phyloP scores from a whole-genome alignment of 2,329 filamentous ascomycete genomes.

The Diaporthe amygdali region DNA sequence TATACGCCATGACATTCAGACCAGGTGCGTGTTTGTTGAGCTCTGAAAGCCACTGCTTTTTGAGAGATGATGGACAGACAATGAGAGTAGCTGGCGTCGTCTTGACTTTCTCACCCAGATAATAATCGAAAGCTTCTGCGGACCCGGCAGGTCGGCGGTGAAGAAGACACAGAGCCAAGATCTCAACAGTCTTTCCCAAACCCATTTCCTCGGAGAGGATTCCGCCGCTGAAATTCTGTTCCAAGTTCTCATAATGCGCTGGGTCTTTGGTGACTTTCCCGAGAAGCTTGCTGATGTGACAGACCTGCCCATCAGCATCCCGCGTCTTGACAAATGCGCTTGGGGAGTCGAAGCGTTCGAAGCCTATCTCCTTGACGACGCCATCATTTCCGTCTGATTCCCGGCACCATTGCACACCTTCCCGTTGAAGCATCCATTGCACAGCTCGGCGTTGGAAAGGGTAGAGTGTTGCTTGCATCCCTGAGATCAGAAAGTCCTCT shows the following conservation, averaged over 20 bases:
- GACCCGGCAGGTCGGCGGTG: slow-evolving; percentile 51
- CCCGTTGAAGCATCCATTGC: slow-evolving; percentile 71
- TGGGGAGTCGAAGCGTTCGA: slow-evolving; percentile 33
- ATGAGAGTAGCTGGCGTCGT: slow-evolving; percentile 65
- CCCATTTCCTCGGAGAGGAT: slow-evolving; percentile 85
- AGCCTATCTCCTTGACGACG: slow-evolving; percentile 33
- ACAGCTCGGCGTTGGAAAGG: slow-evolving; percentile 76
- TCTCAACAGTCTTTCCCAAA: slow-evolving; percentile 79
- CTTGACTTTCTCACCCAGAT: slow-evolving; percentile 48
- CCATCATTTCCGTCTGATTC: slow-evolving; percentile 22
- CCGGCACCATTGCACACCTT: slow-evolving; percentile 61
- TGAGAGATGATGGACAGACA: slow-evolving; percentile 61
- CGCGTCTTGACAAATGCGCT: slow-evolving; percentile 48
- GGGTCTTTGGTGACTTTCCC: slow-evolving; percentile 61
- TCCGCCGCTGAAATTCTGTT: slow-evolving; percentile 59
- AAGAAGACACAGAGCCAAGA: slow-evolving; percentile 72
- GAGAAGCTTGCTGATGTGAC: slow-evolving; percentile 62
- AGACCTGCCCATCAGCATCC: slow-evolving; percentile 50
- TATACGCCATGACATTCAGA: slow-evolving; percentile 61
- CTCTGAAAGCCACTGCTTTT: slow-evolving; percentile 67
- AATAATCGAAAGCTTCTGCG: slow-evolving; percentile 38
- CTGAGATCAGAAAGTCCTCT: slow-evolving; percentile 46
- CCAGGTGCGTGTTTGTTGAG: slow-evolving; percentile 62
- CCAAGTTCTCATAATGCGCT: slow-evolving; percentile 44
- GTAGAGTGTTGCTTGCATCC: slow-evolving; percentile 60